A percentile compares a stretch with the other conserved stretches of the same genome.
Evolutionary conservation across 805 yeast species (phyloP).

Genomic region (Candida ipomoeae): DNA sequence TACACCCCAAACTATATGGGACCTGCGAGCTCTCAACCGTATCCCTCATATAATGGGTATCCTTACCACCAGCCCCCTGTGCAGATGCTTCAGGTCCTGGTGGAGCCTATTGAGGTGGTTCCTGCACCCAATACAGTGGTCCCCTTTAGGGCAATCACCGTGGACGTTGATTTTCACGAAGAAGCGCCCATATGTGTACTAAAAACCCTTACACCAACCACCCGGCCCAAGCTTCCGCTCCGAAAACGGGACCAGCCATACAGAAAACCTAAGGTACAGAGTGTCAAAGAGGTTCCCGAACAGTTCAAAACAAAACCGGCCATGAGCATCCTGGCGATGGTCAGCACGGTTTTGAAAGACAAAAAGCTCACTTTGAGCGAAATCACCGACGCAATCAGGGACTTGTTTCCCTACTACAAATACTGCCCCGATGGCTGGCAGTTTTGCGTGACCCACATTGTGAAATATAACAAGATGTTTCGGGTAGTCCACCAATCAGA

Average conservation of each 20-base stretch:
- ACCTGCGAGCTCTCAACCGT: background rate
- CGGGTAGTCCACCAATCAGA: slow-evolving; percentile 59
- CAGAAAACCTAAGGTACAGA: slow-evolving; percentile 54
- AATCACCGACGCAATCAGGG: slow-evolving; percentile 81
- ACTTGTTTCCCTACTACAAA: slow-evolving; percentile 82
- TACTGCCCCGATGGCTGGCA: slow-evolving; percentile 99
- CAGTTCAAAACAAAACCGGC: slow-evolving; percentile 83
- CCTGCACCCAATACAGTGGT: slow-evolving; percentile 19
- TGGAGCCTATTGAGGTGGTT: slow-evolving; percentile 24
- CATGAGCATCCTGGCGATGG: slow-evolving; percentile 72
- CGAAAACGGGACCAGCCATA: slow-evolving; percentile 32
- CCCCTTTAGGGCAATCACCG: slow-evolving; percentile 29
- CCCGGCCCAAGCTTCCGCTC: slow-evolving; percentile 31
- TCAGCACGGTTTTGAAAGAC: slow-evolving; percentile 71
- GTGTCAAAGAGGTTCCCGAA: slow-evolving; percentile 82
- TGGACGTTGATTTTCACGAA: slow-evolving; percentile 14
- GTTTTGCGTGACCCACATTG: slow-evolving; percentile 84
- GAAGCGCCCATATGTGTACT: slow-evolving; percentile 30
- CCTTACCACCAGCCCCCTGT: slow-evolving; percentile 24
- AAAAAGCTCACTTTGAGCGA: slow-evolving; percentile 57
- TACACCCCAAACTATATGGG: background rate
- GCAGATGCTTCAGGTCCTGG: slow-evolving; percentile 34
- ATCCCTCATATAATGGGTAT: slow-evolving; percentile 1
- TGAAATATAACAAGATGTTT: slow-evolving; percentile 82
- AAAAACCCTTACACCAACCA: slow-evolving; percentile 27